Conservation (phyloP, 2,329 filamentous ascomycete genomes). For the Colletotrichum scovillei region DNA sequence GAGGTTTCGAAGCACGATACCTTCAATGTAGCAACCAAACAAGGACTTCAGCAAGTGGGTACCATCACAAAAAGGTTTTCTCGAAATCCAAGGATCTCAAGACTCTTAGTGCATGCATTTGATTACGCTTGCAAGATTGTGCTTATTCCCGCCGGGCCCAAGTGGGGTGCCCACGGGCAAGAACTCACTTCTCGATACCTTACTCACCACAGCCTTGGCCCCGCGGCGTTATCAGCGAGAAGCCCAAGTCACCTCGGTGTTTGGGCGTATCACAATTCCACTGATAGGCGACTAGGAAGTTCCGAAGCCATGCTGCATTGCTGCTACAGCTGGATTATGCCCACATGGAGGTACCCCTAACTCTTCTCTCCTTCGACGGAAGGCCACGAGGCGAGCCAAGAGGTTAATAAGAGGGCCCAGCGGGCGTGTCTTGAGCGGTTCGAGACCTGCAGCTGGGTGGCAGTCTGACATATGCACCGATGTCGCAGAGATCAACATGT, state of each 20-base stretch:
- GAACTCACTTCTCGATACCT: not conserved
- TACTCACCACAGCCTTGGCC: not conserved
- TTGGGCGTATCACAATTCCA: not conserved
- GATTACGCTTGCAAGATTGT: constrained; percentile 3
- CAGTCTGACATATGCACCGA: constrained; percentile 3
- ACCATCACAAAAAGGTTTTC: constrained; percentile 8
- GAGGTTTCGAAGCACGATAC: no score
- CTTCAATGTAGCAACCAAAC: not conserved
- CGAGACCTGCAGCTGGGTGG: not conserved
- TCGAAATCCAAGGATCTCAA: not conserved
- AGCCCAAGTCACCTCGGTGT: constrained; percentile 3
- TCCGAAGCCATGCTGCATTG: not conserved
- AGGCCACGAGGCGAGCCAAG: not conserved
- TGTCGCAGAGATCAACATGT: not conserved
- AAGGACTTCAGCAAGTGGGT: constrained; percentile 1
- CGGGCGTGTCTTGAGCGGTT: not conserved
- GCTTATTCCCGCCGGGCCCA: constrained; percentile 27
- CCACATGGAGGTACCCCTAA: not conserved
- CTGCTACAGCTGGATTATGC: not conserved
- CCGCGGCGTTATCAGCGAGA: constrained; percentile 18
- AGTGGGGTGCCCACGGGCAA: not conserved
- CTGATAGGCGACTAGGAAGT: not conserved
- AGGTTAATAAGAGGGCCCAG: constrained; percentile 23
- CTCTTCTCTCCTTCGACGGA: not conserved
- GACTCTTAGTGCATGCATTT: not conserved